Base-by-base conservation (phyloP, 495 filamentous ascomycete species). In the Penicillium nucicola region DNA sequence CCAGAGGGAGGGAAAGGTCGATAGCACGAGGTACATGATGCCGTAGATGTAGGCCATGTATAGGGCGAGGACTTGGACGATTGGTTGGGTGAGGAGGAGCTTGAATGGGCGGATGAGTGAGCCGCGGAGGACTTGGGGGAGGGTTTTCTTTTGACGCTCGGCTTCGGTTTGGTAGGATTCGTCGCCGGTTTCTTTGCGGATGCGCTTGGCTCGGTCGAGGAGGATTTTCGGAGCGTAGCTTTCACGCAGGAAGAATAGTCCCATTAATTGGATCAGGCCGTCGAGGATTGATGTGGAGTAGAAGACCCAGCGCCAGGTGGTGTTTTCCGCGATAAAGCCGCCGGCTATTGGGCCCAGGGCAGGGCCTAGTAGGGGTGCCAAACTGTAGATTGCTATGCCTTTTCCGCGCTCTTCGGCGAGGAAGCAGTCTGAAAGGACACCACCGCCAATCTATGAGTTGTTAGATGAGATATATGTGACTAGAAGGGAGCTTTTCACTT, bases 41-140 rank as follows among this genome's bases (percentile, higher is more conserved):
- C 86, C 87, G 66, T 87, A 90, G 32, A 86, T 65, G 60, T 84
- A 90, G 48, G 80, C 80, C 77, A 83, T 82, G 66, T 84, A 86
- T 7, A 78, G 25, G 6, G 84, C 77, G 9, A 87, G 67, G 38
- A 71, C 70, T 63, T 84, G 80, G 32, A 86, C 72, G 51, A 84
- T 85, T 19, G 76, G 57, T 52, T 87, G 82, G 0, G 83, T 85
- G 43, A 68, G 57, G 23, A 86, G 70, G n/a, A 86, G 65, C 4
- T 67, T 67, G 58, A 85, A 82, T 4, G 82, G 80, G 1, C 82
- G 75, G 41, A 75, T 56, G n/a, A 85, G 64, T 0, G 78, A 68
- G 4, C 38, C 63, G 28, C 66, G 55, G 30, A 87, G 59, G 3
- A 67, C 62, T 25, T 72, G 59, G 10, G 45, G n/a, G 4, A 84